Percentiles rank a stretch among this genome's conserved stretches.
Conservation (phyloP, 2,329 filamentous ascomycete species). For the Colletotrichum sp. region DNA sequence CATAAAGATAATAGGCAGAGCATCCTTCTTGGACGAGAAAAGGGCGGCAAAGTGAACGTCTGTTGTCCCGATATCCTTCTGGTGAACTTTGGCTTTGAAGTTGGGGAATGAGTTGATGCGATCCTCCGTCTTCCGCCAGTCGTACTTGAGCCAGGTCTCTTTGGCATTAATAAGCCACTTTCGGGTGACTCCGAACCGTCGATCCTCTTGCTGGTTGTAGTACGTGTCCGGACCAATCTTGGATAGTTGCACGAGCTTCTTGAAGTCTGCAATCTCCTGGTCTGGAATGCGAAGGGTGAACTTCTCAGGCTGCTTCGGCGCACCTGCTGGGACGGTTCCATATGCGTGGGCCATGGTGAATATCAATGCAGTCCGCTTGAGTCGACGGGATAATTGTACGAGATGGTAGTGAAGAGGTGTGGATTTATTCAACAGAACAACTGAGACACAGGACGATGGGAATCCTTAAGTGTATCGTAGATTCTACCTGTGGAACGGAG, state of each 20-base stretch:
- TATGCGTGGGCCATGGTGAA: background rate
- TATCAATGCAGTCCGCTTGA: background rate
- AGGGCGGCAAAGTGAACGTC: slow-evolving; percentile 59
- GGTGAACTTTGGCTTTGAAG: slow-evolving; percentile 44
- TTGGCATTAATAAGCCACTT: slow-evolving; percentile 50
- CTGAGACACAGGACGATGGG: background rate
- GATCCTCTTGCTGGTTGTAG: slow-evolving; percentile 48
- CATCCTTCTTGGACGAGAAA: slow-evolving; percentile 54
- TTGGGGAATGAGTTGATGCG: slow-evolving; percentile 54
- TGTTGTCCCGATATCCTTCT: slow-evolving; percentile 36
- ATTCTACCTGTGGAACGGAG: background rate
- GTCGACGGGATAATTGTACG: background rate
- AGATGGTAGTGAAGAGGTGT: background rate
- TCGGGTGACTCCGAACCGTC: slow-evolving; percentile 46
- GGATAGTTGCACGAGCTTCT: slow-evolving; percentile 49
- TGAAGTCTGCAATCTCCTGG: slow-evolving; percentile 47
- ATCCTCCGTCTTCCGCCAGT: slow-evolving; percentile 45
- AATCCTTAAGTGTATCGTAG: background rate
- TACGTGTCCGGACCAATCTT: slow-evolving; percentile 52
- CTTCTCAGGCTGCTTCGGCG: slow-evolving; percentile 17
- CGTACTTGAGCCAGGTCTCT: slow-evolving; percentile 48
- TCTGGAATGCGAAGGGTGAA: slow-evolving; percentile 48
- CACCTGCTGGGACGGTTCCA: background rate
- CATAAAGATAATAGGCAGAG: slow-evolving; percentile 54
- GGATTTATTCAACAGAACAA: background rate